phyloP scores from a whole-genome alignment of 345 rosid genomes.

The Hibiscus trionum region DNA sequence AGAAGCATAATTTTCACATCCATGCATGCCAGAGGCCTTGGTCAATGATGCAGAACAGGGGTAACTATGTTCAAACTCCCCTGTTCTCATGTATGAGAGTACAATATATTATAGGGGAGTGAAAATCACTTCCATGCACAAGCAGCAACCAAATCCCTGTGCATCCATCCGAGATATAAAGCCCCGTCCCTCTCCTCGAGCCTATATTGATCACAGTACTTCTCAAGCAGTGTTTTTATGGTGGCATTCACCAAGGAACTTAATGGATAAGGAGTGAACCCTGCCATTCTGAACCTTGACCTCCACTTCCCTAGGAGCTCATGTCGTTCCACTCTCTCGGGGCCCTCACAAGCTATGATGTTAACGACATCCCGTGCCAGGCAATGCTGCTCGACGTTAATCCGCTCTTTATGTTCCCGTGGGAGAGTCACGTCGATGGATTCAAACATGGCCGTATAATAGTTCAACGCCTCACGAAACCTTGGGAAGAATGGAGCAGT shows the following conservation, averaged over 20 bases:
- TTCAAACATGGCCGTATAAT: constrained; percentile 81
- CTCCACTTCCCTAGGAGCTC: constrained; percentile 82
- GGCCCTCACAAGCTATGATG: constrained; percentile 85
- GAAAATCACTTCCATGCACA: constrained; percentile 72
- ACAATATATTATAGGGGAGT: not conserved
- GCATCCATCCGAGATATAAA: constrained; percentile 81
- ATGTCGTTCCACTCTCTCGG: constrained; percentile 75
- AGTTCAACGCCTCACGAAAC: constrained; percentile 64
- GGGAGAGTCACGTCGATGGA: constrained; percentile 75
- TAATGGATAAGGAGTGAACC: constrained; percentile 66
- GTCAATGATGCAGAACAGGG: not conserved
- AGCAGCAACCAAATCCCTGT: constrained; percentile 74
- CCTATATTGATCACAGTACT: constrained; percentile 49
- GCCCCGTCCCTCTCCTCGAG: constrained; percentile 76
- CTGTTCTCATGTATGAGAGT: not conserved
- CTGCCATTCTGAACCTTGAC: constrained; percentile 75
- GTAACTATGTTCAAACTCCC: not conserved
- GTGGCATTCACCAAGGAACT: constrained; percentile 69
- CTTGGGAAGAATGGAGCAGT: constrained; percentile 79
- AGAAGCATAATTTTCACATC: not conserved
- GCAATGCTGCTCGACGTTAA: constrained; percentile 88
- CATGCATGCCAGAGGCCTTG: not conserved
- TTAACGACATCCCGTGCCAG: constrained; percentile 81
- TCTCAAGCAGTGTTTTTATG: constrained; percentile 57
- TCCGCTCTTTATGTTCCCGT: constrained; percentile 66